Base-by-base conservation (phyloP, 768 basidiomycete genomes). In the Tylopilus rubrobrunneus region DNA sequence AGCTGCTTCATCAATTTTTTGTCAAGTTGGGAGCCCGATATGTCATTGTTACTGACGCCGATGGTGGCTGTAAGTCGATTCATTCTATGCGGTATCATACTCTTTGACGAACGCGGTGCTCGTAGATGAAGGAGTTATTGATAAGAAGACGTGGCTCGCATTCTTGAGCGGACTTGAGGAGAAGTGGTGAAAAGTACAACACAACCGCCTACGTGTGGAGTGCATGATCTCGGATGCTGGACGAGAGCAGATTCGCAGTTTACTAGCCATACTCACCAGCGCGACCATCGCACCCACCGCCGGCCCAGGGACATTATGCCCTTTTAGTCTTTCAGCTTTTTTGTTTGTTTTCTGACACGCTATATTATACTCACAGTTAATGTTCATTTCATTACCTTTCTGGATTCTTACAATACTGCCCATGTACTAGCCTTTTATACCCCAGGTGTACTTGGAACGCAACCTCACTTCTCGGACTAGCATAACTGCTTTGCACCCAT, bases 131-230 rank as follows among this genome's bases (percentile, higher is more conserved):
- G 97, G 97, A 8, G 78, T 95, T 10, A 89, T 99, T 51, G 87
- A 93, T 68, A 98, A 98, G 78, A 95, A 96, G 72, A 82, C 81
- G 0, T 99, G 94, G 93, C 80, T 98, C 27, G 86, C 81, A 7
- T 96, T 96, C 72, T 73, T 98, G 36, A 82, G 77, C 48, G 82
- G 86, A 62, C 71, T 95, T 53, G 87, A 89, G 56, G 83, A 82
- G 65, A 84, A 79, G 43, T 73, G 49, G 28, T 62, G 19, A 62
- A 10, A n/a, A 34, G 33, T 10, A 42, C 28, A 33, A n/a, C 21
- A 12, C 2, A 31, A 31, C 29, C 10, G 4, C 31, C n/a, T 41
- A 21, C 6, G 21, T 23, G 21, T 8, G 39, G 39, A 39, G 21
- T 41, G 21, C 40, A 14, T 41, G 21, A 23, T 41, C 11, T 12